Conservation (phyloP, 192 early-diverging fungal genomes). For the Phlyctochytrium bullatum region DNA sequence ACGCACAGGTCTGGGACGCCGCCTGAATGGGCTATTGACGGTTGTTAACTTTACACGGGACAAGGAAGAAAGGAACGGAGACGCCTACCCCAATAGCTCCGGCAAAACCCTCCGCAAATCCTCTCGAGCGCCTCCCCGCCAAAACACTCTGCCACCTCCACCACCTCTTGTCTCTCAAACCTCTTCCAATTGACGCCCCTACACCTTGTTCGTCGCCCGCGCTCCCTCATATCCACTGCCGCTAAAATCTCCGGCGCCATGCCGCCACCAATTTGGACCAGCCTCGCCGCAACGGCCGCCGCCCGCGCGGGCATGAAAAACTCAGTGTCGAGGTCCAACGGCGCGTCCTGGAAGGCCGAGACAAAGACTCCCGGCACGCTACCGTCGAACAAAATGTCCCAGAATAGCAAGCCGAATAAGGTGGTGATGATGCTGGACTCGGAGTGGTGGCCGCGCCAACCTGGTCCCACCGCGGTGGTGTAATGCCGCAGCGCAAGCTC, state of each 20-base stretch:
- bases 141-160: constrained; percentile 33
- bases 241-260: constrained; percentile 10
- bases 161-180: constrained; percentile 26
- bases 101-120: constrained; percentile 31
- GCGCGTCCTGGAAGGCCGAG: constrained; percentile 42
- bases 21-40: constrained; percentile 28
- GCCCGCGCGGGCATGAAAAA: constrained; percentile 36
- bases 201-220: constrained; percentile 5
- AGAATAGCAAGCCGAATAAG: constrained; percentile 48
- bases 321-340: constrained; percentile 47
- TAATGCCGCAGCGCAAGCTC: constrained; percentile 19
- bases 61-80: not conserved
- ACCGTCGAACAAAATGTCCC: constrained; percentile 38
- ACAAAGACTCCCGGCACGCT: constrained; percentile 38
- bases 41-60: not conserved
- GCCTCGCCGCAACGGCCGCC: constrained; percentile 22
- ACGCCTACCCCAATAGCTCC: constrained; percentile 25
- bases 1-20: constrained; percentile 52
- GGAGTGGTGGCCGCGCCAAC: constrained; percentile 39
- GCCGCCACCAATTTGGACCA: constrained; percentile 24
- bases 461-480: constrained; percentile 9
- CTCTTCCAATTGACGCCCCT: constrained; percentile 38
- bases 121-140: constrained; percentile 24
- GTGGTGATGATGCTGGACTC: constrained; percentile 47
- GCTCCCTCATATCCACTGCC: constrained; percentile 7